Conservation (phyloP, 2,329 filamentous ascomycete species). For the Cryphonectria radicalis region DNA sequence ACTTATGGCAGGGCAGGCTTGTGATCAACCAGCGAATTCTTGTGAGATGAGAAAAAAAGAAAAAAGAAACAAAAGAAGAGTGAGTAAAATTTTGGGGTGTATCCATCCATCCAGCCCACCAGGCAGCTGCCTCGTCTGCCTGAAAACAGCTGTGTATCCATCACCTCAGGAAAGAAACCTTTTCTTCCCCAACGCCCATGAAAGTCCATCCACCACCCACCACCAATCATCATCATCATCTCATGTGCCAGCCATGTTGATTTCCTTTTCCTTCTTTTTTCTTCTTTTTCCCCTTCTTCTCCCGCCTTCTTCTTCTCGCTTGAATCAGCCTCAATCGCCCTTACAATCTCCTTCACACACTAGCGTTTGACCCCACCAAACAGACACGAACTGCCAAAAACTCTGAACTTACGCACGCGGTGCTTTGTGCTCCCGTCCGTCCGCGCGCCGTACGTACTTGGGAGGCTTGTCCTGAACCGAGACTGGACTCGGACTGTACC, state of each 20-base stretch:
- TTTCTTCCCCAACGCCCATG: neutral
- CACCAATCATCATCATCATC: too few species aligned
- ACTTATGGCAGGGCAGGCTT: too few species aligned
- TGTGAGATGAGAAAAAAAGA: neutral
- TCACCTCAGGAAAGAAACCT: neutral
- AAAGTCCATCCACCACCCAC: neutral
- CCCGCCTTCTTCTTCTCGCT: too few species aligned
- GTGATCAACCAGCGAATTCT: neutral
- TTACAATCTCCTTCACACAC: neutral
- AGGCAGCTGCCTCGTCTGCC: slow-evolving; percentile 3
- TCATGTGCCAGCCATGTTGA: neutral
- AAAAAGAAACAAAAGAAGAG: neutral
- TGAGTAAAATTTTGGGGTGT: neutral
- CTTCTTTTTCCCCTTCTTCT: too few species aligned
- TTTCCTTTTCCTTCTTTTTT: neutral
- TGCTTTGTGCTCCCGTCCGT: neutral
- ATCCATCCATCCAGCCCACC: neutral
- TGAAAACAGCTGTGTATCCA: neutral
- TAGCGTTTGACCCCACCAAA: neutral
- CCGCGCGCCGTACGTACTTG: too few species aligned
- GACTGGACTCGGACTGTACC: too few species aligned
- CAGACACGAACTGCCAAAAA: neutral
- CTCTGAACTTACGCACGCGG: neutral
- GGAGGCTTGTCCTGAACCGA: too few species aligned
- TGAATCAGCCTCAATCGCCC: neutral